Evolutionary conservation across 2,329 filamentous ascomycete genomes (phyloP), one percentile per base, ranked within the genome.

Genomic region (Sporothrix dimorphospora): DNA sequence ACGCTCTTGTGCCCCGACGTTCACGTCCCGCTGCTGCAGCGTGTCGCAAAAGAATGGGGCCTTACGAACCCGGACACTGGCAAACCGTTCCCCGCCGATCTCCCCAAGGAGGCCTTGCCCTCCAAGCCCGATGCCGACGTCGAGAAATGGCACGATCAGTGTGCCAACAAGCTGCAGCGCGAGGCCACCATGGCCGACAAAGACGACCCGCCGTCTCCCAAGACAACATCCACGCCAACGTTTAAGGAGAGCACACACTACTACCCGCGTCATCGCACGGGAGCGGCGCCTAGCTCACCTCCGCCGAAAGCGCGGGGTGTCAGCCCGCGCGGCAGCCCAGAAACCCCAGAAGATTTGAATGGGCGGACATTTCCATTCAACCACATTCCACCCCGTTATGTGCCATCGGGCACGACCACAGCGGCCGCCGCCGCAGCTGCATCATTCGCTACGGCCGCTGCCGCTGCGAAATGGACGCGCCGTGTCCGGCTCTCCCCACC

Each of bases 1-100:
- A 87, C 97, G 27, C 84, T 98, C 47, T 87, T 98, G 1, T 92
- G 91, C 1, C 96, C 96, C 0, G 91, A 96, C 76, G 93, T 97
- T 77, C 94, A 98, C 82, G 92, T 94, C 0, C 89, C 89, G 0
- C 95, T 94, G 77, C 81, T 99, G 30, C 93, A 96, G 77, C 90
- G 89, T 77, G 93, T 94, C 0, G 92, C 97, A 3, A 87, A 87
- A 73, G 85, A 92, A 75, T 98, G 94, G 87, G 86, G 89, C 47
- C 86, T 98, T 72, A 88, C 87, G 73, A 89, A 97, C 77, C 92
- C 92, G 0, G 88, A 89, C 57, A 94, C 94, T 0, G 90, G 92
- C 53, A 88, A 90, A 72, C 84, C 83, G 45, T 94, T 95, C 74
- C 89, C 89, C 0, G 74, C 80, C 7, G 85, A 90, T 70, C 81